Evolutionary conservation across 1,284 basidiomycete genomes (phyloP), one percentile per base, ranked within the genome.

Genomic region (Malassezia psittaci): DNA sequence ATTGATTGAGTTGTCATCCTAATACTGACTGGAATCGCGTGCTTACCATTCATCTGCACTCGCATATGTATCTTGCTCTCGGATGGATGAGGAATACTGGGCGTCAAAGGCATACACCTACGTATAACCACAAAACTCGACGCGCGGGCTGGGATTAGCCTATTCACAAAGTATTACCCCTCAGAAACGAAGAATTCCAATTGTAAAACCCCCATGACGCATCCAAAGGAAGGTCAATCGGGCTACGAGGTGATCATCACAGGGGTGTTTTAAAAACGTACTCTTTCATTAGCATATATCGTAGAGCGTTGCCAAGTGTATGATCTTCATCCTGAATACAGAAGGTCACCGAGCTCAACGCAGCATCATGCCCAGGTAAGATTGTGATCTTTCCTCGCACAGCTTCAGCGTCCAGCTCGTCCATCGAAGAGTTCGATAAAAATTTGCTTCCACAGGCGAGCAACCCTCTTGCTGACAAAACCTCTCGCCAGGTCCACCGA

Each of bases 251-350:
- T 29, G 24, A 29, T 29, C 24, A 29, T 29, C 24, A 29, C 24
- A 29, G 24, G 24, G 24, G 24, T 29, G 7, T 29, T 29, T 4
- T 29, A 29, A 7, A 29, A 12, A 73, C 83, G 72, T 73, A 96
- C 93, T 98, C 93, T 78, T 96, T 96, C 93, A 96, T 96, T 60
- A 96, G 77, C 85, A 96, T 96, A 88, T 89, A 98, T 52, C 93
- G 79, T 46, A 98, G 79, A 0, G 89, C 82, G 69, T 98, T 98
- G 15, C 93, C 93, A 29, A 96, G 82, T 0, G 91, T 96, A 77
- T 96, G 91, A 8, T 89, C 86, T 79, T 96, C 93, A 73, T 94
- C 85, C 72, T 85, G 80, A 45, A 96, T 85, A 72, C 87, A 87
- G 77, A 86, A 98, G 1, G 93, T 96, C 16, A 87, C 90, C 1